Conservation (phyloP, 768 basidiomycete species). For the Suillus spraguei region DNA sequence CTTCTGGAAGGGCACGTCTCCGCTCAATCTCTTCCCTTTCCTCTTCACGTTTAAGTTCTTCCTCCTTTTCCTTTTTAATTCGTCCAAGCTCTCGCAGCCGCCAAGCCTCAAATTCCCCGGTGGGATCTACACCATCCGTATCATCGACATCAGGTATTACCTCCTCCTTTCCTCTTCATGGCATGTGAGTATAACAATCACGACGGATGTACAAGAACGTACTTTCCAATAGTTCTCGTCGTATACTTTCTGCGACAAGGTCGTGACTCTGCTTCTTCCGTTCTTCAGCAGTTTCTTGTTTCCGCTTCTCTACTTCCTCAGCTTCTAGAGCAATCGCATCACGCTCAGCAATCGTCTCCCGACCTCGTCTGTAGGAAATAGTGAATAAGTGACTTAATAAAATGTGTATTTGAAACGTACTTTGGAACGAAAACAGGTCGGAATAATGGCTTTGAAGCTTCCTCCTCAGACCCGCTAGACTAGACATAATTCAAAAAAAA, state of each 20-base stretch:
- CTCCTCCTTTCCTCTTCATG: conserved; percentile 84
- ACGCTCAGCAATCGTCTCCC: conserved; percentile 69
- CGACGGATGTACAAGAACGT: conserved; percentile 30
- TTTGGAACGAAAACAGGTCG: conserved; percentile 95
- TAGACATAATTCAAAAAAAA: conserved; percentile 33
- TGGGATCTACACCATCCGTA: conserved; percentile 89
- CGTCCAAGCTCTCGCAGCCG: conserved; percentile 90
- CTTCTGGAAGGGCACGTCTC: conserved; percentile 90
- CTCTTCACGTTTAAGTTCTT: conserved; percentile 74
- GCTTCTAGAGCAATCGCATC: conserved; percentile 70
- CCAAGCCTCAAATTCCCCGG: conserved; percentile 95
- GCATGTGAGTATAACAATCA: conserved; percentile 6
- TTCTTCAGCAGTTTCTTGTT: conserved; percentile 78
- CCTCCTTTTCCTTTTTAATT: conserved; percentile 94
- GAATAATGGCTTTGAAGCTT: conserved; percentile 74
- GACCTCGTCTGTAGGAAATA: conserved; percentile 58
- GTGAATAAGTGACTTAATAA: conserved; percentile 9
- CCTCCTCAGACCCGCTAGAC: conserved; percentile 89
- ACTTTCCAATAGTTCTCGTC: conserved; percentile 92
- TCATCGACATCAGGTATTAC: conserved; percentile 90
- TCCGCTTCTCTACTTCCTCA: conserved; percentile 70
- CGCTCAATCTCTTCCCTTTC: conserved; percentile 93
- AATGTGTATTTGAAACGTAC: conserved; percentile 45
- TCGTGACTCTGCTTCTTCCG: conserved; percentile 88
- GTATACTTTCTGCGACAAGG: conserved; percentile 92